Evolutionary conservation across 2,329 filamentous ascomycete species (phyloP).

Genomic region (Ophiostoma angusticollis): DNA sequence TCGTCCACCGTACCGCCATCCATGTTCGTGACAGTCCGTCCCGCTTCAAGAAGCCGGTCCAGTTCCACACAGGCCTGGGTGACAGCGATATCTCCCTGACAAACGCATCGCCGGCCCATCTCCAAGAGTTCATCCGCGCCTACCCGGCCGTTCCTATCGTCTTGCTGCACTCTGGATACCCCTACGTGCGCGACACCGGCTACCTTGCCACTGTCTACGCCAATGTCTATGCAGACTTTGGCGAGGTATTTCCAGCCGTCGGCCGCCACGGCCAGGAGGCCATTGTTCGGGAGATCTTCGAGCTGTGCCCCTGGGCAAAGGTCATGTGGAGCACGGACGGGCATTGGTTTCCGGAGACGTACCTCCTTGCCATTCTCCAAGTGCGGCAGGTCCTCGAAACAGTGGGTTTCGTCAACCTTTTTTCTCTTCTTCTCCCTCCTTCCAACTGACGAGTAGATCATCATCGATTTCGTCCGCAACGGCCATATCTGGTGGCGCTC

Average conservation of each 20-base stretch:
- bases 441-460: slow-evolving; percentile 32
- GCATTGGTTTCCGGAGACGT: slow-evolving; percentile 68
- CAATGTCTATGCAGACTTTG: slow-evolving; percentile 73
- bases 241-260: slow-evolving; percentile 68
- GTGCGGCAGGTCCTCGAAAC: slow-evolving; percentile 57
- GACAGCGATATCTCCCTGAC: slow-evolving; percentile 64
- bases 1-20: slow-evolving; percentile 52
- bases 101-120: slow-evolving; percentile 58
- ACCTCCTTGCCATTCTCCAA: slow-evolving; percentile 58
- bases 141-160: slow-evolving; percentile 63
- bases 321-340: slow-evolving; percentile 71
- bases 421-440: not conserved
- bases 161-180: slow-evolving; percentile 68
- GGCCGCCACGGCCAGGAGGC: slow-evolving; percentile 63
- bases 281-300: slow-evolving; percentile 58
- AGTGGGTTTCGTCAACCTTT: slow-evolving; percentile 28
- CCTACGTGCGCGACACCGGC: slow-evolving; percentile 64
- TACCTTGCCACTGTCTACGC: slow-evolving; percentile 66
- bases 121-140: slow-evolving; percentile 59
- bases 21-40: slow-evolving; percentile 36
- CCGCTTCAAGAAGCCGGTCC: slow-evolving; percentile 54
- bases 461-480: slow-evolving; percentile 53
- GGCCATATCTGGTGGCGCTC: slow-evolving; percentile 48
- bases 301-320: slow-evolving; percentile 63
- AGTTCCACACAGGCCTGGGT: slow-evolving; percentile 73